These are phyloP conservation scores for Phytophthora ramorum DNA, from an alignment of 352 stramenopile species.

Conservation along the genomic window DNA sequence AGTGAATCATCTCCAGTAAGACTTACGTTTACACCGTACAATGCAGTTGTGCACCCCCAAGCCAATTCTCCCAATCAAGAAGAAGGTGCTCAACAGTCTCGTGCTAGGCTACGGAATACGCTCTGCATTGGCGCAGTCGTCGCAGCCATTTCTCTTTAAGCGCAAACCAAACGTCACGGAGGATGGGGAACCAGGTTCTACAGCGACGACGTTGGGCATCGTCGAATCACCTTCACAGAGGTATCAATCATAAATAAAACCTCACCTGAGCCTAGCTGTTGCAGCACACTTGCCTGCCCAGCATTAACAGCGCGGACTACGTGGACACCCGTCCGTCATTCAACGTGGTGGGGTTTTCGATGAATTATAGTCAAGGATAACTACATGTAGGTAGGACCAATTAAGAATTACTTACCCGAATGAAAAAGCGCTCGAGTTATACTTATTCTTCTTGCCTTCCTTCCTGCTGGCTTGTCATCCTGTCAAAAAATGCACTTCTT, in stretches of 20 bases:
- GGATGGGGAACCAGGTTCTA: background rate
- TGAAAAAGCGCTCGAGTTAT: slow-evolving; percentile 27
- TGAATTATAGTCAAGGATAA: background rate
- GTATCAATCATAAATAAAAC: too few relatives aligned
- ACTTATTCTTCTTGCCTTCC: slow-evolving; percentile 24
- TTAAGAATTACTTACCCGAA: slow-evolving; percentile 13
- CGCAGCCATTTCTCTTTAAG: slow-evolving; percentile 41
- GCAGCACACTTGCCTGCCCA: too few relatives aligned
- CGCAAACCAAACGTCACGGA: background rate
- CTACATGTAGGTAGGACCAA: slow-evolving; percentile 2
- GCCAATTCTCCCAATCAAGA: slow-evolving; percentile 1
- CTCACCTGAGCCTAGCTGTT: background rate
- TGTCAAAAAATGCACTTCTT: slow-evolving; percentile 19
- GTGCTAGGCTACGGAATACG: slow-evolving; percentile 37
- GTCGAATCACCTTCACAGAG: slow-evolving; percentile 8
- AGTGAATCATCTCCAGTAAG: slow-evolving; percentile 21
- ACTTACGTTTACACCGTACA: slow-evolving; percentile 41
- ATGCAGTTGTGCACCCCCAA: slow-evolving; percentile 9
- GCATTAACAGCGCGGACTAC: too few relatives aligned
- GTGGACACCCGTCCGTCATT: too few relatives aligned
- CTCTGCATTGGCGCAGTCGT: slow-evolving; percentile 56
- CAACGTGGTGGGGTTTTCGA: too few relatives aligned
- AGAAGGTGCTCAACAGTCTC: background rate
- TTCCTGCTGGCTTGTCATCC: slow-evolving; percentile 11
- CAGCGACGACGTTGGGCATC: slow-evolving; percentile 10